Evolutionary conservation across 306 rosid genomes (phyloP).

Genomic region (Carpinus fangiana): DNA sequence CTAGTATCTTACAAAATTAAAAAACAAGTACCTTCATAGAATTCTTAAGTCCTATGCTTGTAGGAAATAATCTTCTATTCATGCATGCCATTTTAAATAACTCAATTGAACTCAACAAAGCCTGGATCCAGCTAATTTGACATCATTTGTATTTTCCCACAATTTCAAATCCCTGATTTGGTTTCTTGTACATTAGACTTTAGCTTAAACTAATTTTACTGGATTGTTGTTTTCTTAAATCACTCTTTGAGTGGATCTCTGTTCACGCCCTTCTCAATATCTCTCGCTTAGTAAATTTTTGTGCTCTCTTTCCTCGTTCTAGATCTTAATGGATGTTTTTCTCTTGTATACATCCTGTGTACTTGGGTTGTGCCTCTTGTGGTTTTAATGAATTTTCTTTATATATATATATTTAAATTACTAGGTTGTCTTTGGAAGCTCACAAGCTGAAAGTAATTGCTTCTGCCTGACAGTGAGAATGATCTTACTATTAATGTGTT

Average conservation of each 20-base stretch:
- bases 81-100: background rate
- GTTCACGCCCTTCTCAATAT: too few relatives aligned
- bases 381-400: too few relatives aligned
- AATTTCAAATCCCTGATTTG: background rate
- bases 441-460: background rate
- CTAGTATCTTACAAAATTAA: background rate
- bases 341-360: too few relatives aligned
- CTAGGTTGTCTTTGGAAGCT: background rate
- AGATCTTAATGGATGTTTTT: too few relatives aligned
- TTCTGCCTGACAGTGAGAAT: background rate
- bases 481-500: background rate
- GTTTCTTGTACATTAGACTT: background rate
- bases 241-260: too few relatives aligned
- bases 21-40: slow-evolving; percentile 6
- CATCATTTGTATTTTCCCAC: background rate
- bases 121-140: background rate
- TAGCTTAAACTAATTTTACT: background rate
- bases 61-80: background rate
- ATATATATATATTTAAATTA: background rate
- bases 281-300: too few relatives aligned
- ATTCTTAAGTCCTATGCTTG: background rate
- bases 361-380: too few relatives aligned
- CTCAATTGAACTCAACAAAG: background rate
- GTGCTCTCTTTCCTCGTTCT: too few relatives aligned
- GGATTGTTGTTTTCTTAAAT: too few relatives aligned